Conservation (phyloP, 2,329 filamentous ascomycete species). For the Pseudogymnoascus pannorum region DNA sequence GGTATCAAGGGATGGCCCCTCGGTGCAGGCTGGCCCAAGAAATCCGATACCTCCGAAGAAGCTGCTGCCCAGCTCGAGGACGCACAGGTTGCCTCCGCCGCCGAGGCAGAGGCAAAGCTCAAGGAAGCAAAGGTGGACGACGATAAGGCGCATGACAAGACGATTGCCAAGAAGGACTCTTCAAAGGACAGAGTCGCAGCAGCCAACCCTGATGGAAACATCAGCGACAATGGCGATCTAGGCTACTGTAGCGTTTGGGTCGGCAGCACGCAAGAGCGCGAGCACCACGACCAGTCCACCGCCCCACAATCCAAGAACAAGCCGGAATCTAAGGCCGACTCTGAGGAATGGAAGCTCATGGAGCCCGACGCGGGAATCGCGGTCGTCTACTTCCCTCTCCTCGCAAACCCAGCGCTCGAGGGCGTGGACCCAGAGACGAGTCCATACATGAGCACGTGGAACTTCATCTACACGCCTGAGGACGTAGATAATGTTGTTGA, state of each 20-base stretch:
- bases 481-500: constrained; percentile 80
- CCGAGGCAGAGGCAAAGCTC: constrained; percentile 58
- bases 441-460: constrained; percentile 94
- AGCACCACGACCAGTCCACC: constrained; percentile 34
- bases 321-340: constrained; percentile 44
- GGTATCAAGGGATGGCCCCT: constrained; percentile 92
- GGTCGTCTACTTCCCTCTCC: constrained; percentile 82
- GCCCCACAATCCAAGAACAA: constrained; percentile 30
- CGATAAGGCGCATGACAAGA: constrained; percentile 32
- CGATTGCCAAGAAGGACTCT: constrained; percentile 23
- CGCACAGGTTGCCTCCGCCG: constrained; percentile 50
- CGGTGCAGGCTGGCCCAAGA: constrained; percentile 84
- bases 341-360: constrained; percentile 64
- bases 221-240: constrained; percentile 51
- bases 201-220: constrained; percentile 25
- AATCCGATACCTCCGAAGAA: constrained; percentile 48
- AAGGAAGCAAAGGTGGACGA: constrained; percentile 46
- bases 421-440: constrained; percentile 76
- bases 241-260: constrained; percentile 96
- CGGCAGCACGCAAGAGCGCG: constrained; percentile 68
- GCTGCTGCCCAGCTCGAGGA: constrained; percentile 58
- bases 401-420: constrained; percentile 71
- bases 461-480: constrained; percentile 89
- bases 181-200: constrained; percentile 14
- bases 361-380: constrained; percentile 76